These are phyloP conservation scores for Fraxinus paxiana DNA, from an alignment of 305 asterid genomes.

Conservation along the genomic window DNA sequence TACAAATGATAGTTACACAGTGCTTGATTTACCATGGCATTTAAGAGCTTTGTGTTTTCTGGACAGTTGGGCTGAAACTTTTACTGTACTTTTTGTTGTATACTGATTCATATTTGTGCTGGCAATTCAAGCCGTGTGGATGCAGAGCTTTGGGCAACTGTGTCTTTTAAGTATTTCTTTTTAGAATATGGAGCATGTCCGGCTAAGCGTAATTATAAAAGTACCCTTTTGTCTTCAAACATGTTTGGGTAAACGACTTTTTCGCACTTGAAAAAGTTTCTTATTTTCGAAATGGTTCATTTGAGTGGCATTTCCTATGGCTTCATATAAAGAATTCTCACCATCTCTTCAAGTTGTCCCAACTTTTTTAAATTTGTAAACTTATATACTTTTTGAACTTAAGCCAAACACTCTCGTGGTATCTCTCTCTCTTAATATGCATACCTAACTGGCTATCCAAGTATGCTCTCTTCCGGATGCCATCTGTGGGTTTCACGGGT, in stretches of 20 bases:
- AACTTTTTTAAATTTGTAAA: background rate
- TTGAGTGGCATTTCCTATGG: background rate
- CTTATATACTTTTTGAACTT: background rate
- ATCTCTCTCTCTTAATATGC: background rate
- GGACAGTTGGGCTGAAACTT: background rate
- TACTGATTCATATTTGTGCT: background rate
- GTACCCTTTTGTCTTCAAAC: background rate
- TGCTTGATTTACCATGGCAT: background rate
- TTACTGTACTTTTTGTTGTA: background rate
- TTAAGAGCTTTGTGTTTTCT: background rate
- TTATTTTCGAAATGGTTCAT: background rate
- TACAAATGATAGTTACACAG: background rate
- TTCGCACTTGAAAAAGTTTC: background rate
- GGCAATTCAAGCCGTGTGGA: background rate
- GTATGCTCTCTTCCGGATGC: background rate
- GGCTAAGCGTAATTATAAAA: background rate
- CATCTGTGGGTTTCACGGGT: background rate
- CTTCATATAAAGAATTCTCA: background rate
- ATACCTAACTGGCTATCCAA: background rate
- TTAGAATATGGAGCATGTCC: background rate
- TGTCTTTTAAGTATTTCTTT: background rate
- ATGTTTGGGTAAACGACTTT: background rate
- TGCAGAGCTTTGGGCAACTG: background rate
- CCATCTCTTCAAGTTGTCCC: background rate
- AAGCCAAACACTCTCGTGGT: background rate